phyloP scores from a whole-genome alignment of 257 asterid species.

The Solanum lycopersicoides region DNA sequence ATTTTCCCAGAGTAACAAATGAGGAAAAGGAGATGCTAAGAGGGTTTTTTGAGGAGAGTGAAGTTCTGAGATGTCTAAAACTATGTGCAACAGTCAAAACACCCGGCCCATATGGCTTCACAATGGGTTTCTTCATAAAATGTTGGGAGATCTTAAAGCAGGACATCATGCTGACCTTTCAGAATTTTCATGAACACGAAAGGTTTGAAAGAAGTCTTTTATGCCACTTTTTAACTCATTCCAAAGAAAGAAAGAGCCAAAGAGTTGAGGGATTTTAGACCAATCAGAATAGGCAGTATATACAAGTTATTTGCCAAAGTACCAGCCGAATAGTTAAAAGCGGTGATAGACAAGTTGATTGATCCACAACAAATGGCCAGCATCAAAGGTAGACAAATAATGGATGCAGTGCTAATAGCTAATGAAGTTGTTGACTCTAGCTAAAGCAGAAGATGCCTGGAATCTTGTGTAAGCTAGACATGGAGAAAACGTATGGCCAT shows the following conservation, averaged over 20 bases:
- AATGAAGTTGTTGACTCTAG: neutral
- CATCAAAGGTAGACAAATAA: neutral
- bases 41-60: neutral
- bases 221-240: neutral
- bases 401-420: neutral
- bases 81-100: neutral
- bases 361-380: neutral
- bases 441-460: neutral
- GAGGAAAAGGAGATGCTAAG: neutral
- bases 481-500: neutral
- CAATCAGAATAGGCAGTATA: neutral
- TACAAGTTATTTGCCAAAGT: neutral
- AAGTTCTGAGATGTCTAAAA: neutral
- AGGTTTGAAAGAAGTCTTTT: neutral
- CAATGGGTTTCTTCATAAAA: neutral
- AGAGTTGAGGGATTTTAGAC: neutral
- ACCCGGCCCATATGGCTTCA: neutral
- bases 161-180: neutral
- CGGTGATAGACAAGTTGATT: neutral
- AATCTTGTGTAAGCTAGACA: neutral
- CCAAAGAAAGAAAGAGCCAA: neutral
- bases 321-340: neutral
- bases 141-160: neutral
- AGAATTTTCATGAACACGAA: neutral
- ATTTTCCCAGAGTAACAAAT: neutral